These are phyloP conservation scores for Phellinidium pouzarii DNA, from an alignment of 1,284 basidiomycete species.

Conservation along the genomic window DNA sequence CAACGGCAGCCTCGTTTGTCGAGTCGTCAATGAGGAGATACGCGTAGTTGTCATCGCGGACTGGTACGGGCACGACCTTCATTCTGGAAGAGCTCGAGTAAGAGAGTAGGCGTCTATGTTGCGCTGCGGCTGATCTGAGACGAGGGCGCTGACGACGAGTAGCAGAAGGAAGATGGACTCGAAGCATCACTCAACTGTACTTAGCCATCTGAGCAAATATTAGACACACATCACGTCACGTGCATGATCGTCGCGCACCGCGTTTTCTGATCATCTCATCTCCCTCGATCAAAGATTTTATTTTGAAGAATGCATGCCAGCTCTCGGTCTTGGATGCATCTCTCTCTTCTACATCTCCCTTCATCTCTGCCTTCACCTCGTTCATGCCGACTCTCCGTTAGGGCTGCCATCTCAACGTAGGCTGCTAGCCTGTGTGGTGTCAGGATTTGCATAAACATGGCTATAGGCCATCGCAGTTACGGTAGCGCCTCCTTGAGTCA, in stretches of 20 bases:
- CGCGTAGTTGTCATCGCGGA: constrained; percentile 82
- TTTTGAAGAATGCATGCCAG: too few species aligned
- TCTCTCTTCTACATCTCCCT: too few species aligned
- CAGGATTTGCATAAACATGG: too few species aligned
- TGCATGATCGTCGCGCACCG: neutral
- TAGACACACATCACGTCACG: neutral
- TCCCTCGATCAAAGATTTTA: too few species aligned
- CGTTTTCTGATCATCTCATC: neutral
- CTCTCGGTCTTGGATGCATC: too few species aligned
- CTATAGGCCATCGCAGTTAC: too few species aligned
- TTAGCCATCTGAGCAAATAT: neutral
- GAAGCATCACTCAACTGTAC: neutral
- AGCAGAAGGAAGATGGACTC: neutral
- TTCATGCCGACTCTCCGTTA: too few species aligned
- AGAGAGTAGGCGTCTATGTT: neutral
- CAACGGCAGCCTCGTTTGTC: constrained; percentile 64
- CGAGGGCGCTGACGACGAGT: neutral
- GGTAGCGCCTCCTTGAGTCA: too few species aligned
- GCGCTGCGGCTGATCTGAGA: neutral
- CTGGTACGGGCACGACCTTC: constrained; percentile 72
- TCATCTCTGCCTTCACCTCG: too few species aligned
- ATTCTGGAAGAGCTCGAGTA: constrained; percentile 32
- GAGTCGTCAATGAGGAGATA: constrained; percentile 78
- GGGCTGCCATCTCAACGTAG: too few species aligned
- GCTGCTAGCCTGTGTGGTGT: too few species aligned